These are phyloP conservation scores for Allium fistulosum DNA, from an alignment of 106 monocot genomes.

Conservation along the genomic window DNA sequence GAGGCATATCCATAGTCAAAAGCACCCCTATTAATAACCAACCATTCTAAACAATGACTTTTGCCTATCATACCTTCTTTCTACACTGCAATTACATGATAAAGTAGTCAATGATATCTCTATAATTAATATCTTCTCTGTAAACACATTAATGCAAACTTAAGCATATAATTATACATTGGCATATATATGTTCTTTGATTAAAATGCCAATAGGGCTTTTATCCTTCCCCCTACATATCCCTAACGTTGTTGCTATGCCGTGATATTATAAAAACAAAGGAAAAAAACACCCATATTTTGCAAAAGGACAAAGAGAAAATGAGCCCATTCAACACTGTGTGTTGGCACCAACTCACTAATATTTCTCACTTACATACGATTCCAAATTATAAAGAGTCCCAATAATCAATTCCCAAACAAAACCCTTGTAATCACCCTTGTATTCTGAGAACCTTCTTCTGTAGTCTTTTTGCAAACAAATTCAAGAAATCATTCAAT, in stretches of 20 bases:
- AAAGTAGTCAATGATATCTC: not conserved
- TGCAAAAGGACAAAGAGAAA: not conserved
- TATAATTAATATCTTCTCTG: not conserved
- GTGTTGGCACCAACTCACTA: not conserved
- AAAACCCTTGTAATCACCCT: not conserved
- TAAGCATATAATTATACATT: not conserved
- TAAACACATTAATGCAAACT: not conserved
- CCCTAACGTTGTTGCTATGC: not conserved
- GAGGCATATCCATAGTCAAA: conserved; percentile 1
- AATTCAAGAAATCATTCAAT: not conserved
- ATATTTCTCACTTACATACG: not conserved
- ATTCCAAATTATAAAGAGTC: too few relatives aligned
- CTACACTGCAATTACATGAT: not conserved
- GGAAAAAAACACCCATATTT: not conserved
- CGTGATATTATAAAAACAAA: too few relatives aligned
- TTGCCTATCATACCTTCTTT: not conserved
- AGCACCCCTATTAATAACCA: not conserved
- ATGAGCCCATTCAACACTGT: not conserved
- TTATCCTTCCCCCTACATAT: not conserved
- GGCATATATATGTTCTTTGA: too few relatives aligned
- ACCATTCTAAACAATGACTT: conserved; percentile 8
- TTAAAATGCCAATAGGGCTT: not conserved
- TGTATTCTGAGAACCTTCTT: conserved; percentile 1
- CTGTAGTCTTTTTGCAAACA: not conserved
- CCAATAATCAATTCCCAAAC: too few relatives aligned